These are phyloP conservation scores for Fusarium bactridioides DNA, from an alignment of 2,329 filamentous ascomycete genomes.

Conservation along the genomic window DNA sequence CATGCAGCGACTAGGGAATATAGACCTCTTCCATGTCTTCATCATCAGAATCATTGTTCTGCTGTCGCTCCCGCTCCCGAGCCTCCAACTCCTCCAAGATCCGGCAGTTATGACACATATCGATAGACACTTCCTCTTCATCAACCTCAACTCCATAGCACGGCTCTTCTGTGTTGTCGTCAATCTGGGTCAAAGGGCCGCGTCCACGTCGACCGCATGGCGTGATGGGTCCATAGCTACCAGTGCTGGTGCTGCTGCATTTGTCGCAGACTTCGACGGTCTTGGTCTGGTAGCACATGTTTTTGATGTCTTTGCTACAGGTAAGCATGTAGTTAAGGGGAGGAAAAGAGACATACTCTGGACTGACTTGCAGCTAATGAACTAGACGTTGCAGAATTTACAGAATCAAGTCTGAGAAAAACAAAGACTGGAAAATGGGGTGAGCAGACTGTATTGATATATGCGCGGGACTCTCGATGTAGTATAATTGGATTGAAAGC, in stretches of 20 bases:
- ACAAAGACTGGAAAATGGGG: accelerated
- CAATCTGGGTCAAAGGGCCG: background rate
- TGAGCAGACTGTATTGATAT: background rate
- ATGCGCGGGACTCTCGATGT: background rate
- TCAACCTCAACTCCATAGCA: background rate
- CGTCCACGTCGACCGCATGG: background rate
- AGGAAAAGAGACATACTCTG: background rate
- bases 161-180: background rate
- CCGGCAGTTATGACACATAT: background rate
- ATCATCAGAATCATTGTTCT: background rate
- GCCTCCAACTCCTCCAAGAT: background rate
- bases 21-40: background rate
- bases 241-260: accelerated
- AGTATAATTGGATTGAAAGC: background rate
- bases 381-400: accelerated
- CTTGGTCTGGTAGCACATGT: background rate
- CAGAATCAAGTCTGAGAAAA: background rate
- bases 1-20: background rate
- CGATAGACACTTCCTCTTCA: background rate
- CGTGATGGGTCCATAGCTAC: background rate
- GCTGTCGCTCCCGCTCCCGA: background rate
- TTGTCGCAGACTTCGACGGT: background rate
- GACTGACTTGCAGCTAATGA: accelerated
- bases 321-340: accelerated
- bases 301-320: background rate